These are phyloP conservation scores for Collybia sordida DNA, from an alignment of 768 basidiomycete genomes.

Conservation along the genomic window DNA sequence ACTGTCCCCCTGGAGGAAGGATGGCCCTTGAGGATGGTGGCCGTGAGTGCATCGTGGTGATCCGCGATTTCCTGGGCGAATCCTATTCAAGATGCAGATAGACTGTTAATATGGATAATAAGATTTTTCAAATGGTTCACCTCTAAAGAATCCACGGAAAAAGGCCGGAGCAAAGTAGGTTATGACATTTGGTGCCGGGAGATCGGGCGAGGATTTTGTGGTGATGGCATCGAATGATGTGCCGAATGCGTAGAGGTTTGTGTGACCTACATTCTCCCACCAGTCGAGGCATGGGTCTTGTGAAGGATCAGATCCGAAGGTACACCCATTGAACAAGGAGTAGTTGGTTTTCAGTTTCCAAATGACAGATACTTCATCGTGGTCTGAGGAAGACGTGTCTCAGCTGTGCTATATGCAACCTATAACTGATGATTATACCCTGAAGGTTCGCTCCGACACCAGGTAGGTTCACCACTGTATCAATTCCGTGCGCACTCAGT, in stretches of 20 bases:
- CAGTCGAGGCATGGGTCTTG: slow-evolving; percentile 26
- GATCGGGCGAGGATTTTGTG: slow-evolving; percentile 19
- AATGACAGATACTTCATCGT: slow-evolving; percentile 28
- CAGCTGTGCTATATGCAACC: not conserved
- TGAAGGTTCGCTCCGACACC: slow-evolving; percentile 36
- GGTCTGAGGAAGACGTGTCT: slow-evolving; percentile 17
- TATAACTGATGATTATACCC: slow-evolving; percentile 16
- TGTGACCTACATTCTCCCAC: slow-evolving; percentile 20
- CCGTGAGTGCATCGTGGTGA: slow-evolving; percentile 21
- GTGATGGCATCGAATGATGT: slow-evolving; percentile 20
- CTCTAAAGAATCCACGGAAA: slow-evolving; percentile 27
- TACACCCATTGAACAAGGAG: slow-evolving; percentile 24
- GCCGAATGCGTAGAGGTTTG: slow-evolving; percentile 25
- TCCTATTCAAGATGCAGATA: slow-evolving; percentile 10
- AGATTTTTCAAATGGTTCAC: slow-evolving; percentile 5
- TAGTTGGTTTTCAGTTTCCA: slow-evolving; percentile 28
- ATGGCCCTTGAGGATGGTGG: slow-evolving; percentile 25
- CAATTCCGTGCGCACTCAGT: slow-evolving; percentile 22
- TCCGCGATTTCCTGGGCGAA: slow-evolving; percentile 18
- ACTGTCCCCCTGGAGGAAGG: slow-evolving; percentile 29
- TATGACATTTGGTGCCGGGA: slow-evolving; percentile 24
- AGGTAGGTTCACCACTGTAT: slow-evolving; percentile 27
- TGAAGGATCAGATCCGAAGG: slow-evolving; percentile 20
- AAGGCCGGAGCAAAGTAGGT: slow-evolving; percentile 23
- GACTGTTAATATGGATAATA: not conserved